Evolutionary conservation across 179 eudicot genomes (phyloP).

Genomic region (Spergularia azorica): DNA sequence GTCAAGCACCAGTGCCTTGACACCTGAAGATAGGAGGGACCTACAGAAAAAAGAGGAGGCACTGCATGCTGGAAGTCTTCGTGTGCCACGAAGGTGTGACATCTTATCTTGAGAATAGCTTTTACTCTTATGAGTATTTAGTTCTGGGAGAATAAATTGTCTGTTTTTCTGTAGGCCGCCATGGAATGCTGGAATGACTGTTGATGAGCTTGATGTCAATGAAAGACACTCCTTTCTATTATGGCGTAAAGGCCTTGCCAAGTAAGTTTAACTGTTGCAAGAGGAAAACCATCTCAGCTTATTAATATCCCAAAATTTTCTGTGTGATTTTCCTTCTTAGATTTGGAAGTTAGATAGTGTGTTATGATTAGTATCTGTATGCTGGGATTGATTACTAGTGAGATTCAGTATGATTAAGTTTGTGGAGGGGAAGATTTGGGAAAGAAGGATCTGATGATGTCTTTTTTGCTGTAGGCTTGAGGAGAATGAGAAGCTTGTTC

Average conservation of each 20-base stretch:
- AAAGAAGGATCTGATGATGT: not conserved
- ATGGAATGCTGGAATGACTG: slow-evolving; percentile 78
- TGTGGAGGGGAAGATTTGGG: not conserved
- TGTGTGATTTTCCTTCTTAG: not conserved
- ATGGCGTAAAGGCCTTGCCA: slow-evolving; percentile 93
- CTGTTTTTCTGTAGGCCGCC: slow-evolving; percentile 62
- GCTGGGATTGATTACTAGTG: slow-evolving; percentile 27
- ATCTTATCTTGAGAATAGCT: slow-evolving; percentile 4
- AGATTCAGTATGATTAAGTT: not conserved
- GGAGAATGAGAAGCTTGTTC: slow-evolving; percentile 90
- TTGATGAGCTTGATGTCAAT: slow-evolving; percentile 87
- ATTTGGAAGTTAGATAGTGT: not conserved
- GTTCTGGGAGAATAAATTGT: not conserved
- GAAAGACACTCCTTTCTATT: slow-evolving; percentile 75
- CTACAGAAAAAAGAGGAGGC: slow-evolving; percentile 82
- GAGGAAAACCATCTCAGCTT: not conserved
- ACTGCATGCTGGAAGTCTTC: slow-evolving; percentile 80
- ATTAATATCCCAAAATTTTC: slow-evolving; percentile 10
- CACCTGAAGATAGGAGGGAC: slow-evolving; percentile 60
- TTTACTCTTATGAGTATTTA: not conserved
- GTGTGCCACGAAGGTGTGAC: slow-evolving; percentile 87
- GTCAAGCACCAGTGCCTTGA: slow-evolving; percentile 51
- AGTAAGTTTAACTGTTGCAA: slow-evolving; percentile 46
- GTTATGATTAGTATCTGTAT: not conserved
- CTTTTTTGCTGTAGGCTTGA: slow-evolving; percentile 53